phyloP scores from a whole-genome alignment of 2,329 filamentous ascomycete genomes.

The Hypomyces rosellus region DNA sequence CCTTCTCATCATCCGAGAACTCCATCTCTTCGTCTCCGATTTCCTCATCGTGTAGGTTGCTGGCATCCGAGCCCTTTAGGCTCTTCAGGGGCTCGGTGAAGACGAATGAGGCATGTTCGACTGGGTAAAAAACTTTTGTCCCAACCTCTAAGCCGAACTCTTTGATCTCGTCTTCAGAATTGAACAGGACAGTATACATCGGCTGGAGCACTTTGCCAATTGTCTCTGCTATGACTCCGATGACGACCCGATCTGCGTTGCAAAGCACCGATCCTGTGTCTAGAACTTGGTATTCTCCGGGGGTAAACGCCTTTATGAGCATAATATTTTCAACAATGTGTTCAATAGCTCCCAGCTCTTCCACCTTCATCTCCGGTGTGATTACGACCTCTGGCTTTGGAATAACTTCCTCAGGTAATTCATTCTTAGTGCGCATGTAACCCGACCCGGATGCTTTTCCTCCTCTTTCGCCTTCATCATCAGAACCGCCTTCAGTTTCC shows the following conservation, averaged over 20 bases:
- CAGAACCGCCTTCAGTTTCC: conserved; percentile 72
- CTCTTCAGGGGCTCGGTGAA: conserved; percentile 77
- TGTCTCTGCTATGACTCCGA: conserved; percentile 79
- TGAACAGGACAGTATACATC: conserved; percentile 76
- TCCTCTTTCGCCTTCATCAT: conserved; percentile 60
- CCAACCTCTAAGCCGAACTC: conserved; percentile 62
- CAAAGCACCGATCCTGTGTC: conserved; percentile 81
- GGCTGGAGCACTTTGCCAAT: conserved; percentile 82
- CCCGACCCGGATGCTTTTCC: conserved; percentile 32
- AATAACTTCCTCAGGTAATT: conserved; percentile 56
- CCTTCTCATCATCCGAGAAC: conserved; percentile 94
- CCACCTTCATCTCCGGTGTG: conserved; percentile 68
- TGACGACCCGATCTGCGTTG: conserved; percentile 63
- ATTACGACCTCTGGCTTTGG: conserved; percentile 75
- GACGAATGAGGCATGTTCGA: conserved; percentile 71
- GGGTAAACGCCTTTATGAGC: conserved; percentile 70
- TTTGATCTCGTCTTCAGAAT: conserved; percentile 59
- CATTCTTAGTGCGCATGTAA: conserved; percentile 75
- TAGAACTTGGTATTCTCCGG: conserved; percentile 78
- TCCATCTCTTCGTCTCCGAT: conserved; percentile 79
- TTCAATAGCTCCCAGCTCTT: conserved; percentile 68
- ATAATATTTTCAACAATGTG: conserved; percentile 71
- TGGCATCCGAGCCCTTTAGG: conserved; percentile 86
- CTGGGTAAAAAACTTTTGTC: conserved; percentile 71
- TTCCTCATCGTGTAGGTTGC: conserved; percentile 92